Base-by-base conservation (phyloP, 306 rosid genomes). In the Oxytropis ochrocephala region DNA sequence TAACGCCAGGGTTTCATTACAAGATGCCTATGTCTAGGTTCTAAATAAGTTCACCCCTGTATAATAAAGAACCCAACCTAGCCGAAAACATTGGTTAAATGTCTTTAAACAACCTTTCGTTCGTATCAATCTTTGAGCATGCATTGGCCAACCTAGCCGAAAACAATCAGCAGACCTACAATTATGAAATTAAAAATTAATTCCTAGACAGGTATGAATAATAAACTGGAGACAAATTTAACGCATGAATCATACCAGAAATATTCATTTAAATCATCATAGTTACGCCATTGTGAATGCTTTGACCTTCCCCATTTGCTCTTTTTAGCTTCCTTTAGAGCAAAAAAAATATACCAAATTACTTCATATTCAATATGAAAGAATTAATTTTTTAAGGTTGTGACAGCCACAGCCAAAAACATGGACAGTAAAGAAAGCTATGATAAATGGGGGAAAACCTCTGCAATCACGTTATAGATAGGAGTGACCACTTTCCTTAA, bases 131-230 rank as follows among this genome's bases (percentile, higher is more conserved):
- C n/a, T n/a, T n/a, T n/a, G n/a, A 5, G 91, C 92, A 72, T 91
- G 96, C 98, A 92, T 92, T 2, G 98, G 98, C 98, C 98, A 92
- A 59, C 98, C 96, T 59, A 89, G 75, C 63, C 98, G 93, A 77
- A 92, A 92, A 78, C 98, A 92, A 83, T 89, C 96, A 75, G 87
- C 93, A 16, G 98, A 92, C 98, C 98, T 92, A 36, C 77, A 83
- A 58, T 81, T 64, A 60, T 17, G 64, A 11, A 18, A 70, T 46
- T 72, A 17, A 46, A 51, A 73, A 21, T 76, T 52, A 74, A 56
- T 73, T 66, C 42, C 18, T 32, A 64, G 44, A 75, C 67, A 39
- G 32, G 24, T 38, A 64, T 36, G 42, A 32, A 53, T 6, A 59
- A 57, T 66, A 44, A 70, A 68, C 7, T 4, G 47, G 65, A 39